Base-by-base conservation (phyloP, 2,329 filamentous ascomycete genomes). In the Aureobasidium sp. region DNA sequence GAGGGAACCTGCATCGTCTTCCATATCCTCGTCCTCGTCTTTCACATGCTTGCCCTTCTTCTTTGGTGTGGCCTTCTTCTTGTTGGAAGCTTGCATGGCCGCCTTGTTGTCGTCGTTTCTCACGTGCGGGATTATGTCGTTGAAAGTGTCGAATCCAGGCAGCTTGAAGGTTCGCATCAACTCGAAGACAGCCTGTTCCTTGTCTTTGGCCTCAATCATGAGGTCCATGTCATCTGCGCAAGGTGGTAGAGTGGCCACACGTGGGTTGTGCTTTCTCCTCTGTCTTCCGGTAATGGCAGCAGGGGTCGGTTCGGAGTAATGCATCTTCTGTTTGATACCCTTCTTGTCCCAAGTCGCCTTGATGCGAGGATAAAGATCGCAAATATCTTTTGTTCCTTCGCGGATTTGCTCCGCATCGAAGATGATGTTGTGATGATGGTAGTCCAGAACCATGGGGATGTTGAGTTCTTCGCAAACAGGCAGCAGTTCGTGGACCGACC, bases 131-230 rank as follows among this genome's bases (percentile, higher is more conserved):
- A 93, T 78, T 1, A 97, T 77, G 59, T 95, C 85, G 65, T 87
- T 88, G 69, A 95, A 84, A 0, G 74, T 81, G 21, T 94, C 80
- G 74, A 85, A 89, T 0, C 91, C 91, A 0, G 91, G 89, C 0
- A 97, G 78, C 67, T 87, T 91, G 72, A 91, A 95, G 0, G 80
- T 91, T 23, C 88, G 82, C 91, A 96, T 96, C 19, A 97, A 79
- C 65, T 95, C 90, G 67, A 97, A 95, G 0, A 96, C 90, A 0
- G 93, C 91, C 73, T 97, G 93, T 71, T 97, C 93, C 74, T 97
- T 97, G 70, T 96, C 93, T 72, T 97, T 97, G 50, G 93, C 93
- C 75, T 97, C 93, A 62, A 97, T 96, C 93, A 97, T 97, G n/a
- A 97, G 78, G 69, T 96, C 93, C 87, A 95, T 94, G 33, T 88